A percentile compares a stretch with the other conserved stretches of the same genome.
Conservation (phyloP, 2,329 filamentous ascomycete genomes). For the Exophiala sp. region DNA sequence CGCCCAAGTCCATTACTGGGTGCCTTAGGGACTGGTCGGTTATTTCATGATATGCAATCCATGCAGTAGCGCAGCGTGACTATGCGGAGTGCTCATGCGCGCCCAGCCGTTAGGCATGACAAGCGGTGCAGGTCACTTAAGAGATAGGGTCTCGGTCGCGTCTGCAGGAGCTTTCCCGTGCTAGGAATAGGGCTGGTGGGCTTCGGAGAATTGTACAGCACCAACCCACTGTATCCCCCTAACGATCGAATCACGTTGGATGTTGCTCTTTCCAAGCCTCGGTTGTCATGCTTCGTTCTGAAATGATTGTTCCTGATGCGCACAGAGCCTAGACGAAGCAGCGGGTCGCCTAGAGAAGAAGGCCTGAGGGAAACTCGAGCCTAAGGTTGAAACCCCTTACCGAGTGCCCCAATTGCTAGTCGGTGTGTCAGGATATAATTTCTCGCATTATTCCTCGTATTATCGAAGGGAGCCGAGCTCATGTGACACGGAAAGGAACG, state of each 20-base stretch:
- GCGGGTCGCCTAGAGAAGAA: too few relatives aligned
- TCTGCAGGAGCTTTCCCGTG: slow-evolving; percentile 10
- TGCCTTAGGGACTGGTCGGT: not conserved
- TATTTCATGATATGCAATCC: slow-evolving; percentile 3
- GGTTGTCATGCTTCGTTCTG: not conserved
- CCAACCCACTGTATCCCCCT: slow-evolving; percentile 5
- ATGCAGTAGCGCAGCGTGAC: not conserved
- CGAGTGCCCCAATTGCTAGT: slow-evolving; percentile 4
- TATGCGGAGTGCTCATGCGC: slow-evolving; percentile 5
- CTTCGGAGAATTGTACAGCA: slow-evolving; percentile 23
- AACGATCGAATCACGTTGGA: not conserved
- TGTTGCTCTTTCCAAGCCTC: not conserved
- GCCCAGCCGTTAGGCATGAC: slow-evolving; percentile 2
- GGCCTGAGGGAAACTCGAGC: too few relatives aligned
- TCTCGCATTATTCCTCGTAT: slow-evolving; percentile 17
- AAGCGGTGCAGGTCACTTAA: slow-evolving; percentile 1
- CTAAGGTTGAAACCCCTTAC: slow-evolving; percentile 6
- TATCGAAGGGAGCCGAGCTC: slow-evolving; percentile 8
- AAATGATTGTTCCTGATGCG: slow-evolving; percentile 1
- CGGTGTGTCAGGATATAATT: slow-evolving; percentile 19
- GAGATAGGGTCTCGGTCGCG: slow-evolving; percentile 10
- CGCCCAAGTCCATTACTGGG: not conserved
- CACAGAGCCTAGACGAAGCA: too few relatives aligned
- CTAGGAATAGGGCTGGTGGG: slow-evolving; percentile 4
- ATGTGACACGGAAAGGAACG: slow-evolving; percentile 17